Percentiles rank a stretch among this genome's conserved stretches.
Evolutionary conservation across 495 filamentous ascomycete species (phyloP).

Genomic region (Astrothelium subdiscretum): DNA sequence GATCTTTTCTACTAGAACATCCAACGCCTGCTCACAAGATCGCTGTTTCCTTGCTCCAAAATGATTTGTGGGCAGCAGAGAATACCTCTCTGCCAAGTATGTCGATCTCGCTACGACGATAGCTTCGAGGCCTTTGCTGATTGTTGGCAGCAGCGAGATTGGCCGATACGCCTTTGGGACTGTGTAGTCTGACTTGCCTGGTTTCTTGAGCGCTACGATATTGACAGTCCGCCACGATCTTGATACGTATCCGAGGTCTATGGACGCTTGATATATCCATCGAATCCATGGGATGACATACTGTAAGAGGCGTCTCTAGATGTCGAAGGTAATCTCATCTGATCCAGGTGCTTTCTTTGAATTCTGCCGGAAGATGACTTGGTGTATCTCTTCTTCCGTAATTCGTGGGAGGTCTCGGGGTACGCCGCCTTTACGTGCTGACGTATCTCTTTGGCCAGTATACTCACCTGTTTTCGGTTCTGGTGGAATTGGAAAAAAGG

Average conservation of each 20-base stretch:
- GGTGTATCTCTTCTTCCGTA: slow-evolving; percentile 12
- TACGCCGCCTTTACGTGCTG: background rate
- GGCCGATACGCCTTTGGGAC: slow-evolving; percentile 15
- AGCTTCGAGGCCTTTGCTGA: slow-evolving; percentile 18
- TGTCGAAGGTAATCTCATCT: slow-evolving; percentile 9
- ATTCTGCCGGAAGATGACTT: slow-evolving; percentile 10
- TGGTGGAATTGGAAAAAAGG: background rate
- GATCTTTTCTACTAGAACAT: slow-evolving; percentile 24
- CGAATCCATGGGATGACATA: slow-evolving; percentile 10
- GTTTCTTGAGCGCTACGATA: slow-evolving; percentile 17
- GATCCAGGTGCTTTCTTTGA: slow-evolving; percentile 15
- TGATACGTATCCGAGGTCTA: slow-evolving; percentile 6
- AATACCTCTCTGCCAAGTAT: slow-evolving; percentile 13
- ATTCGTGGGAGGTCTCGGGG: slow-evolving; percentile 2
- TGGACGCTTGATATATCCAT: slow-evolving; percentile 8
- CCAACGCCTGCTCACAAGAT: slow-evolving; percentile 12
- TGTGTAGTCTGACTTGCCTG: slow-evolving; percentile 13
- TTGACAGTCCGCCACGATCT: slow-evolving; percentile 13
- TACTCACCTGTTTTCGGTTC: background rate
- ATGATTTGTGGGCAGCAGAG: slow-evolving; percentile 18
- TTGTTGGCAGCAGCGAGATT: slow-evolving; percentile 16
- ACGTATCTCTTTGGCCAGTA: background rate
- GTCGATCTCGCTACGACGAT: slow-evolving; percentile 14
- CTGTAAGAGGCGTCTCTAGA: slow-evolving; percentile 17
- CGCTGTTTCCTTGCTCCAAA: slow-evolving; percentile 21